These are phyloP conservation scores for Penicillium sp. DNA, from an alignment of 2,329 filamentous ascomycete species.

Conservation along the genomic window DNA sequence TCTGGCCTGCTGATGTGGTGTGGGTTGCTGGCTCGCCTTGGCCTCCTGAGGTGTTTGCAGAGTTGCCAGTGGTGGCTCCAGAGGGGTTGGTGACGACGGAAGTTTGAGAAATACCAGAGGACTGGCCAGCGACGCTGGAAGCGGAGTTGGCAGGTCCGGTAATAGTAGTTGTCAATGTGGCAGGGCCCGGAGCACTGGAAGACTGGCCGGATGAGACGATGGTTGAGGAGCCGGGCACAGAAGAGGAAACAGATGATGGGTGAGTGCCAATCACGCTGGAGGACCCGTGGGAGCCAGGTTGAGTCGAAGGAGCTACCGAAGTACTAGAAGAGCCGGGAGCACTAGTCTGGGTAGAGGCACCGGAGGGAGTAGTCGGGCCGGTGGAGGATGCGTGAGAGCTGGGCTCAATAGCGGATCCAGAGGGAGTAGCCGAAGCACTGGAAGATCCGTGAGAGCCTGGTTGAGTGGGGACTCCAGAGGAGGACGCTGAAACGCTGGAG, in stretches of 20 bases:
- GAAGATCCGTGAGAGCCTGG: neutral
- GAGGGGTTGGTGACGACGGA: neutral
- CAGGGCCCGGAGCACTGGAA: neutral
- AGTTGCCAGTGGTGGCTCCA: neutral
- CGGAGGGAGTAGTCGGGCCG: neutral
- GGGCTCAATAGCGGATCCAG: neutral
- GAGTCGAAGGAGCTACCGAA: neutral
- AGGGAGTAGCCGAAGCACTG: neutral
- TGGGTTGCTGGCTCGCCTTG: neutral
- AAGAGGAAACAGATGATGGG: neutral
- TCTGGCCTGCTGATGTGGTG: neutral
- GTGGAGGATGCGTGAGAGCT: neutral
- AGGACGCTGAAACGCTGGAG: neutral
- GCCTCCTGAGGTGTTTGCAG: neutral
- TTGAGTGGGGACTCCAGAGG: neutral
- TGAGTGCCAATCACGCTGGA: neutral
- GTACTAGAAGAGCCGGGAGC: too few relatives aligned
- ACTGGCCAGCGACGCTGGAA: neutral
- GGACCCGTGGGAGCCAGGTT: neutral
- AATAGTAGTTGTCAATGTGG: neutral
- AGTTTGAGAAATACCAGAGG: neutral
- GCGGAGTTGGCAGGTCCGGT: neutral
- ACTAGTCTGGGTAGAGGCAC: neutral
- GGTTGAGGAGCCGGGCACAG: neutral
- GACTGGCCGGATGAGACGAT: neutral